phyloP scores from a whole-genome alignment of 495 filamentous ascomycete genomes.

The Xylaria curta region DNA sequence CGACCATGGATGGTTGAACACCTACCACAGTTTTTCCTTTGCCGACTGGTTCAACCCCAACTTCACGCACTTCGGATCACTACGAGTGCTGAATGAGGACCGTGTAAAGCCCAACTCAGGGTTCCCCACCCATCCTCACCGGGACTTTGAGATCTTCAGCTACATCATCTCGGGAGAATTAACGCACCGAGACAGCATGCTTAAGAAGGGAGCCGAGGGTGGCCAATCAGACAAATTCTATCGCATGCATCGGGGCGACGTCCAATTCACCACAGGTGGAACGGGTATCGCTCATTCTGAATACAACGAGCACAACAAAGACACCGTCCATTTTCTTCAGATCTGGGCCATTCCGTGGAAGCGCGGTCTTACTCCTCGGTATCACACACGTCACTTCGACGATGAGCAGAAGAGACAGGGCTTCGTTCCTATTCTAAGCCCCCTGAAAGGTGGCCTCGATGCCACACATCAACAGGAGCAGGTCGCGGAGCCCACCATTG shows the following conservation, averaged over 20 bases:
- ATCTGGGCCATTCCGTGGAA: slow-evolving; percentile 81
- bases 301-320: slow-evolving; percentile 68
- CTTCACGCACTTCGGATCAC: slow-evolving; percentile 68
- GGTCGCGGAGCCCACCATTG: slow-evolving; percentile 60
- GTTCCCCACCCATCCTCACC: slow-evolving; percentile 81
- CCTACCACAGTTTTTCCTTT: slow-evolving; percentile 83
- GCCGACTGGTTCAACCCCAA: slow-evolving; percentile 72
- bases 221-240: slow-evolving; percentile 65
- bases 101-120: slow-evolving; percentile 70
- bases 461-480: slow-evolving; percentile 66
- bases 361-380: slow-evolving; percentile 69
- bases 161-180: slow-evolving; percentile 82
- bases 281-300: slow-evolving; percentile 80
- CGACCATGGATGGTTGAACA: slow-evolving; percentile 84
- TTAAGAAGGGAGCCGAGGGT: slow-evolving; percentile 61
- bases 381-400: slow-evolving; percentile 70
- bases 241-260: slow-evolving; percentile 75
- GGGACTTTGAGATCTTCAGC: slow-evolving; percentile 82
- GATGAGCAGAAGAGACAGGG: slow-evolving; percentile 71
- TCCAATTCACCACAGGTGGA: slow-evolving; percentile 83
- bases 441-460: slow-evolving; percentile 66
- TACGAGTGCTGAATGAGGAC: slow-evolving; percentile 86
- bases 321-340: slow-evolving; percentile 79
- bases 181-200: slow-evolving; percentile 80
- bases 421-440: slow-evolving; percentile 73